A percentile compares a stretch with the other conserved stretches of the same genome.
Conservation (phyloP, 805 yeast genomes). For the Teunomyces kruisii region DNA sequence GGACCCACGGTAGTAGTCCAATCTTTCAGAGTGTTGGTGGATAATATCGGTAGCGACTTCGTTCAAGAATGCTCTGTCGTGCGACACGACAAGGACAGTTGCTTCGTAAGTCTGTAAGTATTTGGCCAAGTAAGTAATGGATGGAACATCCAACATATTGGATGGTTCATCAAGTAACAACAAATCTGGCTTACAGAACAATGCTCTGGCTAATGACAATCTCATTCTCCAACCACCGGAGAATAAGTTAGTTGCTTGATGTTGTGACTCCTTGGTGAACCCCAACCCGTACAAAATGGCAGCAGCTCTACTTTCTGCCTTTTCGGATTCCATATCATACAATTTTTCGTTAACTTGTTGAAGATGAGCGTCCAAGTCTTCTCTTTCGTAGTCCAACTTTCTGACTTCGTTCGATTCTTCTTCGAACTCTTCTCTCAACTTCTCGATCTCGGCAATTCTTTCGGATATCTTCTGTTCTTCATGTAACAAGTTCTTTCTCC, state of each 20-base stretch:
- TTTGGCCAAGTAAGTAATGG: conserved; percentile 88
- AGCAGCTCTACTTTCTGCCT: conserved; percentile 97
- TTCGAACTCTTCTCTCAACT: conserved; percentile 61
- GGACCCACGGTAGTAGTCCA: conserved; percentile 93
- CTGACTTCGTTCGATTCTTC: conserved; percentile 72
- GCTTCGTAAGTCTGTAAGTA: conserved; percentile 89
- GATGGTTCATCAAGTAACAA: conserved; percentile 96
- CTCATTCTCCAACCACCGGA: conserved; percentile 99
- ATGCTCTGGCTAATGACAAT: conserved; percentile 94
- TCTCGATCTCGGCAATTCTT: conserved; percentile 73
- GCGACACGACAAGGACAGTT: conserved; percentile 93
- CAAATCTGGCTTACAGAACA: conserved; percentile 95
- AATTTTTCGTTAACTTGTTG: conserved; percentile 80
- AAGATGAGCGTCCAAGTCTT: conserved; percentile 76
- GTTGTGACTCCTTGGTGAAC: conserved; percentile 84
- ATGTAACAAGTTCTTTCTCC: conserved; percentile 85
- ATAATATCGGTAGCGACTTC: conserved; percentile 98
- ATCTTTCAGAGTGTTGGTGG: conserved; percentile 94
- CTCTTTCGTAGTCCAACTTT: conserved; percentile 85
- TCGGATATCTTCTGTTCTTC: conserved; percentile 77
- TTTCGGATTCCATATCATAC: conserved; percentile 92
- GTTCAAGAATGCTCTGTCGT: conserved; percentile 94
- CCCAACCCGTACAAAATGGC: conserved; percentile 91
- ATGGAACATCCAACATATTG: conserved; percentile 99
- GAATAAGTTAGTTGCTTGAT: conserved; percentile 79